A percentile compares a stretch with the other conserved stretches of the same genome.
phyloP scores from a whole-genome alignment of 805 yeast genomes.

The Kodamaea hsintzibuensis region DNA sequence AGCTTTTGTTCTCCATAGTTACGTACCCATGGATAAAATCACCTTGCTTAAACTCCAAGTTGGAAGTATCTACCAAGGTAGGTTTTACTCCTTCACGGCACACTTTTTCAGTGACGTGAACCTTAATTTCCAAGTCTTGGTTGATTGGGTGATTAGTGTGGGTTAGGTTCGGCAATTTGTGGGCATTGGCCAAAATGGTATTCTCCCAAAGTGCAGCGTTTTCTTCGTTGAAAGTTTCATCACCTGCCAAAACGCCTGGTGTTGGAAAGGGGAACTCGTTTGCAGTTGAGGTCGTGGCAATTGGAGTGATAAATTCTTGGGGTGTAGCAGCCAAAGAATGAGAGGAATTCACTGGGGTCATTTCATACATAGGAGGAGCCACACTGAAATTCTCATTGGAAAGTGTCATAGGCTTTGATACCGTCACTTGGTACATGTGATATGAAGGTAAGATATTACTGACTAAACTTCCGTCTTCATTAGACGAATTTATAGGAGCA shows the following conservation, averaged over 20 bases:
- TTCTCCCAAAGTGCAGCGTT: slow-evolving; percentile 33
- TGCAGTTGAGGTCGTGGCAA: slow-evolving; percentile 1
- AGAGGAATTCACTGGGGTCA: slow-evolving; percentile 14
- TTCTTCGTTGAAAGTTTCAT: slow-evolving; percentile 20
- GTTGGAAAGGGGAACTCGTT: slow-evolving; percentile 21
- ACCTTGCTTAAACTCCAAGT: slow-evolving; percentile 39
- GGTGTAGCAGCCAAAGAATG: not conserved
- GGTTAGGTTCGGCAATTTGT: slow-evolving; percentile 36
- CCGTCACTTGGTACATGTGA: slow-evolving; percentile 45
- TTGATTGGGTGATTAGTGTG: slow-evolving; percentile 19
- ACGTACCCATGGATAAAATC: slow-evolving; percentile 46
- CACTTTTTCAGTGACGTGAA: slow-evolving; percentile 38
- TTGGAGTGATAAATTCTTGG: slow-evolving; percentile 1
- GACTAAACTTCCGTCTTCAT: slow-evolving; percentile 27
- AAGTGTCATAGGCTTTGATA: slow-evolving; percentile 37
- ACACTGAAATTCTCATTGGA: slow-evolving; percentile 39
- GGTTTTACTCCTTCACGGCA: slow-evolving; percentile 43
- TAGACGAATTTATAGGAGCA: slow-evolving; percentile 9
- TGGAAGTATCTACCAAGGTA: slow-evolving; percentile 29
- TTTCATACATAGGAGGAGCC: slow-evolving; percentile 40
- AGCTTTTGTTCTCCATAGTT: slow-evolving; percentile 33
- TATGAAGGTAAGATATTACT: slow-evolving; percentile 45
- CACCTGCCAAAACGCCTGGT: not conserved
- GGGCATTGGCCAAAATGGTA: slow-evolving; percentile 44
- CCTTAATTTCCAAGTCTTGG: slow-evolving; percentile 30